Evolutionary conservation across 2,329 filamentous ascomycete genomes (phyloP), one percentile per base, ranked within the genome.

Genomic region (Talaromyces atroroseus): DNA sequence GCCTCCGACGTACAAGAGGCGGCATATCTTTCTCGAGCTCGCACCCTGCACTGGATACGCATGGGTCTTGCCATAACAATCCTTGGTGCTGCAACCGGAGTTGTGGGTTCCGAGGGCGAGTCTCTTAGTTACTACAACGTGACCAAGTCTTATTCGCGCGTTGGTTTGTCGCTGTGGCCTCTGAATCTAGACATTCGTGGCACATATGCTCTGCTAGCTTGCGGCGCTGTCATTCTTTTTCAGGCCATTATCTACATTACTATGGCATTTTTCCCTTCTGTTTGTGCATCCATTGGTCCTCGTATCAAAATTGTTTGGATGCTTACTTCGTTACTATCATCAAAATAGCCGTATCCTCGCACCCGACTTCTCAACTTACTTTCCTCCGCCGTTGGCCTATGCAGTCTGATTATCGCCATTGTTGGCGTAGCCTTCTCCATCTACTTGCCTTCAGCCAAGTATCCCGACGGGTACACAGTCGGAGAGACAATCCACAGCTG

Each of bases 131-230:
- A 71, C 49, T 76, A 76, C 59, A 68, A 68, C 14, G 54, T 59
- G 14, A 76, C 74, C 3, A 64, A 64, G n/a, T 60, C 66, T 20
- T 74, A 68, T 58, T 64, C 65, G 8, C 59, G 63, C 21, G 63
- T 65, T 16, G 66, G 69, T 44, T 62, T 77, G 5, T 64, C 67
- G 21, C 64, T 77, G 1, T 77, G 75, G 75, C 74, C 75, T 3
- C 54, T 69, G 55, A 71, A 76, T 56, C 60, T 76, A 48, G 73
- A 77, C 57, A 32, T 74, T 11, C 69, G 71, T 21, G 73, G 74
- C 12, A 73, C 71, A 0, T 64, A 71, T 18, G 71, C 69, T 16
- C 60, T 70, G 0, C 58, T 77, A 34, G 62, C 67, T 2, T 71
- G 71, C 47, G 72, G 71, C 5, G 64, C 64, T n/a, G 64, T 77